These are phyloP conservation scores for Hemileccinum hortonii DNA, from an alignment of 1,284 basidiomycete species.

Conservation along the genomic window DNA sequence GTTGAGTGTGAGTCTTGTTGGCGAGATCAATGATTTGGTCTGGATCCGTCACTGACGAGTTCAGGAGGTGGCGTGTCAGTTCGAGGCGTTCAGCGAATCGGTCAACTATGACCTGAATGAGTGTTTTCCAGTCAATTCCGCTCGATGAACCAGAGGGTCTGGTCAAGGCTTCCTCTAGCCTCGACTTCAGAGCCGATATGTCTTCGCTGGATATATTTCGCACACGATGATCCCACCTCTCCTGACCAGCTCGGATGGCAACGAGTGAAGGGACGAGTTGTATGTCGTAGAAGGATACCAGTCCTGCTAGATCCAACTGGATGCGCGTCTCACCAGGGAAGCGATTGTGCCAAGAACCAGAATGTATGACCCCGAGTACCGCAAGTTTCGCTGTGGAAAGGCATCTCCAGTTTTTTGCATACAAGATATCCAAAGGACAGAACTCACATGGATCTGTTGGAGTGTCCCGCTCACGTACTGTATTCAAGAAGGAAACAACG, in stretches of 20 bases:
- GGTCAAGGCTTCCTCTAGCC: slow-evolving; percentile 24
- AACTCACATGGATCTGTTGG: slow-evolving; percentile 5
- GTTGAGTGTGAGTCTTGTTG: slow-evolving; percentile 17
- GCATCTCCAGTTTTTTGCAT: background rate
- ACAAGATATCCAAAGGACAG: background rate
- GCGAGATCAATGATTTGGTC: slow-evolving; percentile 7
- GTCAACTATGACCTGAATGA: slow-evolving; percentile 41
- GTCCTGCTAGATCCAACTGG: slow-evolving; percentile 27
- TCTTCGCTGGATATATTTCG: slow-evolving; percentile 28
- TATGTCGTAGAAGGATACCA: slow-evolving; percentile 37
- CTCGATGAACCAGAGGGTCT: slow-evolving; percentile 21
- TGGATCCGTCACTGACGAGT: slow-evolving; percentile 7
- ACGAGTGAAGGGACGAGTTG: slow-evolving; percentile 29
- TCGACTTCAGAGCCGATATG: slow-evolving; percentile 9
- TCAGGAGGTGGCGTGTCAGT: slow-evolving; percentile 38
- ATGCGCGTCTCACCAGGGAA: slow-evolving; percentile 37
- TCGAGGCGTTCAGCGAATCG: slow-evolving; percentile 46
- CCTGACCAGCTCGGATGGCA: slow-evolving; percentile 20
- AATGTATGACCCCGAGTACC: slow-evolving; percentile 14
- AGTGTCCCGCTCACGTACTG: slow-evolving; percentile 3
- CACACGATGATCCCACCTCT: slow-evolving; percentile 29
- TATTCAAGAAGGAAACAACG: slow-evolving; percentile 34
- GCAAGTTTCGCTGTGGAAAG: background rate
- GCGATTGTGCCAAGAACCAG: slow-evolving; percentile 35
- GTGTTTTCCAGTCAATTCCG: slow-evolving; percentile 44